These are phyloP conservation scores for Hirschioporus abietinus DNA, from an alignment of 768 basidiomycete genomes.

Conservation along the genomic window DNA sequence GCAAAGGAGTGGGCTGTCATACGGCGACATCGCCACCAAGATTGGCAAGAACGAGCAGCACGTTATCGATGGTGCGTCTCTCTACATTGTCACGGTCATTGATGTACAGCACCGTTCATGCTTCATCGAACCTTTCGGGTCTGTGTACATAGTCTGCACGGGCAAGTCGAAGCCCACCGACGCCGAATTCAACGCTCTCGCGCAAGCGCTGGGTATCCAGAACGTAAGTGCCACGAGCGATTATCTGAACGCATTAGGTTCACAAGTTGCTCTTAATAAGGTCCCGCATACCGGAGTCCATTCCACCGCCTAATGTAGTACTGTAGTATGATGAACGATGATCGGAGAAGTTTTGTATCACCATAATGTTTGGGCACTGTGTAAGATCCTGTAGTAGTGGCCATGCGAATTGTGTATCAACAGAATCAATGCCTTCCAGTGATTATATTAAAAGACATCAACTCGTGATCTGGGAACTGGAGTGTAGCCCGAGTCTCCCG, in stretches of 20 bases:
- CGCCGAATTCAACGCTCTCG: conserved; percentile 45
- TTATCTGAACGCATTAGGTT: background rate
- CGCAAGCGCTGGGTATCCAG: conserved; percentile 36
- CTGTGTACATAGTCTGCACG: conserved; percentile 43
- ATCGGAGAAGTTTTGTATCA: background rate
- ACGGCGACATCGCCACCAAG: conserved; percentile 41
- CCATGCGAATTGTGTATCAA: no score
- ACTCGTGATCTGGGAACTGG: no score
- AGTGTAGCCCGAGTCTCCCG: no score
- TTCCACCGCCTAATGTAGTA: conserved; percentile 11
- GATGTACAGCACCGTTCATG: background rate
- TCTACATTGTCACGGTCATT: background rate
- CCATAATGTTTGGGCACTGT: background rate
- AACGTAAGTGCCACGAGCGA: conserved; percentile 24
- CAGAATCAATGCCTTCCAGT: no score
- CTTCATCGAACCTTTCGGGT: background rate
- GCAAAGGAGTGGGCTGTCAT: conserved; percentile 38
- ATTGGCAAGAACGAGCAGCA: conserved; percentile 39
- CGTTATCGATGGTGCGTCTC: conserved; percentile 47
- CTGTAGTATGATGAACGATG: background rate
- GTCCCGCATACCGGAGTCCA: conserved; percentile 27
- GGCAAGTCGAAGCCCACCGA: conserved; percentile 37
- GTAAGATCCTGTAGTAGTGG: no score
- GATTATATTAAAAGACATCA: no score
- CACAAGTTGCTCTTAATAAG: conserved; percentile 12